Percentiles rank a stretch among this genome's conserved stretches.
phyloP scores from a whole-genome alignment of 306 rosid species.

The Gastrolobium bilobum region DNA sequence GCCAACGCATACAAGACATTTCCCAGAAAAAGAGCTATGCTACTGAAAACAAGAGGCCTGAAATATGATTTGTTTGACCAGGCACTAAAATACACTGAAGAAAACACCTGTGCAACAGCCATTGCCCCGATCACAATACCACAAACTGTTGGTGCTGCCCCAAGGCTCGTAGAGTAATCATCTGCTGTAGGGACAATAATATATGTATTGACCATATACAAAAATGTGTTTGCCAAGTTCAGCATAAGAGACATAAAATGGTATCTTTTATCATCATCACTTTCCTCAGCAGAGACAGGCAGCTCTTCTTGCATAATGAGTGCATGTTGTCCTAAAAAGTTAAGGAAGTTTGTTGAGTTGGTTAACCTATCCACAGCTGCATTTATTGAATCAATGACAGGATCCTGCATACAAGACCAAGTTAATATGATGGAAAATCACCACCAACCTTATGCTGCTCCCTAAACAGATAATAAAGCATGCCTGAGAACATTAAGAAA shows the following conservation, averaged over 20 bases:
- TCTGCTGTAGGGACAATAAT: slow-evolving; percentile 99
- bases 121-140: slow-evolving; percentile 97
- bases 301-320: slow-evolving; percentile 95
- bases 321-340: slow-evolving; percentile 96
- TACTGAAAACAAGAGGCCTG: slow-evolving; percentile 95
- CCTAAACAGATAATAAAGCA: slow-evolving; percentile 35
- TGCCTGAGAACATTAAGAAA: slow-evolving; percentile 26
- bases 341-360: slow-evolving; percentile 94
- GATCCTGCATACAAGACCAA: slow-evolving; percentile 77
- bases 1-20: slow-evolving; percentile 91
- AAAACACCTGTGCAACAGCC: slow-evolving; percentile 99
- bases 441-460: slow-evolving; percentile 22
- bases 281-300: slow-evolving; percentile 78
- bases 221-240: slow-evolving; percentile 93
- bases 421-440: slow-evolving; percentile 41
- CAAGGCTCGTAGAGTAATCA: slow-evolving; percentile 95
- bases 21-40: slow-evolving; percentile 82
- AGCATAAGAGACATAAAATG: slow-evolving; percentile 86
- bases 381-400: slow-evolving; percentile 78
- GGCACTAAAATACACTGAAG: slow-evolving; percentile 98
- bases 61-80: slow-evolving; percentile 98
- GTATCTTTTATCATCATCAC: slow-evolving; percentile 73
- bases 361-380: slow-evolving; percentile 93
- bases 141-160: slow-evolving; percentile 99
- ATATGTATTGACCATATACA: slow-evolving; percentile 98